Base-by-base conservation (phyloP, 257 asterid genomes). In the Striga asiatica region DNA sequence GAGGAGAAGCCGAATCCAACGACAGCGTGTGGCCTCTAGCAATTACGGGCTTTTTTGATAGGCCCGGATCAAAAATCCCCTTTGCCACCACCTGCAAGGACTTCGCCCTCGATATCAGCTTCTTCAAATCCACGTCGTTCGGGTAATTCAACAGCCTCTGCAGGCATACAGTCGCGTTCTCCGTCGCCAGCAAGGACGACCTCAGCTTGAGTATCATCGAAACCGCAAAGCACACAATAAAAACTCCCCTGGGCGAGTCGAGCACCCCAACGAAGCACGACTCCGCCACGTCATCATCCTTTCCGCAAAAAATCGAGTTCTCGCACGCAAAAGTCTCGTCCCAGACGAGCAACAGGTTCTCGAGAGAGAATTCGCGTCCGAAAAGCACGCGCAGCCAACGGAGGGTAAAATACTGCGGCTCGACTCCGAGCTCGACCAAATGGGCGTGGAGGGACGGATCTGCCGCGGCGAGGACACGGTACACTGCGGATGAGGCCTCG, bases 341-440 rank as follows among this genome's bases (percentile, higher is more conserved):
- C 97, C 97, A 88, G 37, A 88, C 69, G 47, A 77, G 50, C 72
- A 88, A 58, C 17, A 88, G 84, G 71, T 80, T 82, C 48, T 85
- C 92, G 22, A 88, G 76, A 18, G 81, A 78, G 73, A 88, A 88
- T 69, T 88, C 97, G 60, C 97, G 95, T 5, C 97, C 97, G 68
- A 88, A 88, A 66, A 84, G 66, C 51, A 88, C 95, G 47, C 95
- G 76, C 48, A 88, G 74, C 97, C 97, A 88, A 38, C 97, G 84
- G 21, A 88, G 78, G 2, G 97, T 80, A 25, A 88, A 88, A 68
- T 88, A 88, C 37, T 85, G 95, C 19, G 97, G 97, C 66, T 88
- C 97, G 35, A 88, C 94, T 58, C 94, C 97, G 46, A 88, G 75
- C 73, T 88, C 97, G 50, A 84, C 83, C 32, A 88, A 89, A 74